These are phyloP conservation scores for Flammula alnicola DNA, from an alignment of 1,284 basidiomycete species.

Conservation along the genomic window DNA sequence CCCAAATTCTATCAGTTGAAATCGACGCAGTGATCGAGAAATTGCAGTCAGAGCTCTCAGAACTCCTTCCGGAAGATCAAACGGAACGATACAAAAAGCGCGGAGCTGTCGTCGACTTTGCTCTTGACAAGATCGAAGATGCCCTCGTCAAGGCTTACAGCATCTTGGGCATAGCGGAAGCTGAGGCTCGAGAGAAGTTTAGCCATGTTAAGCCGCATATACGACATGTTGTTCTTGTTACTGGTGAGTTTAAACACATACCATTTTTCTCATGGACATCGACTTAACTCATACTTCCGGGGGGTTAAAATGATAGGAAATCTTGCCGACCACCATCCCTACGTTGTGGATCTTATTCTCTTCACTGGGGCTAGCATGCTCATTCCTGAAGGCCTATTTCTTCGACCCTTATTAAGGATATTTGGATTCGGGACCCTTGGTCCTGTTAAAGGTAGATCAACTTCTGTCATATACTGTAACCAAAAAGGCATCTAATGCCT, in stretches of 20 bases:
- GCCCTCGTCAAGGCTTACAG: conserved; percentile 26
- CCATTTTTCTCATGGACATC: no score
- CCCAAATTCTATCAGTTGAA: conserved; percentile 21
- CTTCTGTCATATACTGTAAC: no score
- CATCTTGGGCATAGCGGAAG: conserved; percentile 24
- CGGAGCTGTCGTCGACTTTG: conserved; percentile 16
- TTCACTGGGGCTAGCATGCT: conserved; percentile 22
- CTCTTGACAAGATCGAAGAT: conserved; percentile 26
- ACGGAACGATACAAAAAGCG: conserved; percentile 29
- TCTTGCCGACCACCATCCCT: conserved; percentile 27
- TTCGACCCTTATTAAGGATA: conserved; percentile 27
- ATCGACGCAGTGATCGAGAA: conserved; percentile 25
- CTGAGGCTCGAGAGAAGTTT: conserved; percentile 25
- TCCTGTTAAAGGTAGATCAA: conserved; percentile 29
- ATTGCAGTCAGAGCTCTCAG: conserved; percentile 26
- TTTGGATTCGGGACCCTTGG: conserved; percentile 33
- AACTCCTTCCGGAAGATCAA: conserved; percentile 28
- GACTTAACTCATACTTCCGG: no score
- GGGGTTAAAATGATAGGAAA: conserved; percentile 22
- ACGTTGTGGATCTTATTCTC: conserved; percentile 24
- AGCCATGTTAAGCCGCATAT: conserved; percentile 23
- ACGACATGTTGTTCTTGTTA: conserved; percentile 23
- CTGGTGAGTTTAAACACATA: no score
- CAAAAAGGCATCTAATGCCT: no score
- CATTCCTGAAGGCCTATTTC: conserved; percentile 27